Evolutionary conservation across 148 eudicot species (phyloP), one percentile per base, ranked within the genome.

Genomic region (Diospyros lotus): DNA sequence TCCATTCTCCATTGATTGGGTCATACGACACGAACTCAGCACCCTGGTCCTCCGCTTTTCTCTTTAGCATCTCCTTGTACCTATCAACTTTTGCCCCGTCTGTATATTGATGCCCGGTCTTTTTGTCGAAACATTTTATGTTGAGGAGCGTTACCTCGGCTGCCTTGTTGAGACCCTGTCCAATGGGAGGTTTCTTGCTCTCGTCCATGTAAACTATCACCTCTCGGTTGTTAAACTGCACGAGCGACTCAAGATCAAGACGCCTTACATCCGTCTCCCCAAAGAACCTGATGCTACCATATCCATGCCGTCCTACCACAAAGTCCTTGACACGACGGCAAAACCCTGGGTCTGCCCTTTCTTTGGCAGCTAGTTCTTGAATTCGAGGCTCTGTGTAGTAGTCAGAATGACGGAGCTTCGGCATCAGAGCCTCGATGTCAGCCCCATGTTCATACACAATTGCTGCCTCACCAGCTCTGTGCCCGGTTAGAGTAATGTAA

Each of bases 231-330:
- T 93, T 91, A 77, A 93, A 96, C 76, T 91, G 94, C 70, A 96
- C 42, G 7, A 93, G 88, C 6, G 91, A 82, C 80, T 96, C 98
- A 0, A 96, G 86, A 76, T 96, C 98, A 48, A 96, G 94, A 51
- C 97, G 83, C 56, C 98, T 78, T 52, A 96, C 93, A 80, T 96
- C 99, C 6, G 98, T 96, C 78, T 91, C 97, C 74, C 99, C 99
- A 11, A 89, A 69, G 86, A 96, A 96, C 77, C 78, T 93, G 79
- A 95, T 91, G 85, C 94, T 92, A 69, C 99, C 98, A 75, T 71
- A 93, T 11, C 88, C 90, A 76, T 87, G 88, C 17, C 99, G 78
- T 54, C 99, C 99, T 17, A 95, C 97, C 9, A 93, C 88, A 79
- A 93, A 95, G 72, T 93, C 89, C 73, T 80, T 84, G 9, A 95